Conservation (phyloP, 352 stramenopile genomes). For the Blastocystis sp. region DNA sequence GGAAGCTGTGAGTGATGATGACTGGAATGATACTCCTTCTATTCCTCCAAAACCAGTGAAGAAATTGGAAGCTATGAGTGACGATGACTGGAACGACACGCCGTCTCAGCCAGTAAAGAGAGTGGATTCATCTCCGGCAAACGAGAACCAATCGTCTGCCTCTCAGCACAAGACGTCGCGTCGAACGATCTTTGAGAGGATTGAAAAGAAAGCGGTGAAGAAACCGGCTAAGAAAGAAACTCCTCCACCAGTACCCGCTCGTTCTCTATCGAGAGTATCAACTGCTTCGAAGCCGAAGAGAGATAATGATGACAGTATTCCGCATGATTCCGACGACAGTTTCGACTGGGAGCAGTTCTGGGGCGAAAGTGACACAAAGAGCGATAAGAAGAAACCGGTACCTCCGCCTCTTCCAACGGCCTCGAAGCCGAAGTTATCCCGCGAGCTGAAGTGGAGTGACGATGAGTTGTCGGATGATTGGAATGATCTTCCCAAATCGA, state of each 20-base stretch:
- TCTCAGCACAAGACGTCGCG: not conserved
- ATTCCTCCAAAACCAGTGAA: not conserved
- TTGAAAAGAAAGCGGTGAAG: too few relatives aligned
- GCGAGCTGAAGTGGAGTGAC: not conserved
- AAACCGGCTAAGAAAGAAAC: too few relatives aligned
- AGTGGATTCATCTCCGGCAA: not conserved
- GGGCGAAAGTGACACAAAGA: not conserved
- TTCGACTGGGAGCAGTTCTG: constrained; percentile 11
- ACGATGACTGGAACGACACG: too few relatives aligned
- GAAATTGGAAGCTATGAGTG: too few relatives aligned
- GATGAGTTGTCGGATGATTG: not conserved
- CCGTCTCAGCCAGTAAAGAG: too few relatives aligned
- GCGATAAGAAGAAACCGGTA: not conserved
- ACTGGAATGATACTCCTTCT: not conserved
- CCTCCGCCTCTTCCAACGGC: not conserved
- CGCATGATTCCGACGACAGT: not conserved
- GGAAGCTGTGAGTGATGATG: not conserved
- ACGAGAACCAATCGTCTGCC: not conserved
- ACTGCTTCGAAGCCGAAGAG: not conserved
- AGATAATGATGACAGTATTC: not conserved
- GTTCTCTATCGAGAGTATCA: too few relatives aligned
- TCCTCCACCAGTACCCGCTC: not conserved
- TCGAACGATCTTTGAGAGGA: too few relatives aligned
- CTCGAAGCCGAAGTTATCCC: not conserved
- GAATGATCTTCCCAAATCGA: too few relatives aligned